Percentiles rank a stretch among this genome's conserved stretches.
Evolutionary conservation across 2,329 filamentous ascomycete species (phyloP).

Genomic region (Xylariales sp.): DNA sequence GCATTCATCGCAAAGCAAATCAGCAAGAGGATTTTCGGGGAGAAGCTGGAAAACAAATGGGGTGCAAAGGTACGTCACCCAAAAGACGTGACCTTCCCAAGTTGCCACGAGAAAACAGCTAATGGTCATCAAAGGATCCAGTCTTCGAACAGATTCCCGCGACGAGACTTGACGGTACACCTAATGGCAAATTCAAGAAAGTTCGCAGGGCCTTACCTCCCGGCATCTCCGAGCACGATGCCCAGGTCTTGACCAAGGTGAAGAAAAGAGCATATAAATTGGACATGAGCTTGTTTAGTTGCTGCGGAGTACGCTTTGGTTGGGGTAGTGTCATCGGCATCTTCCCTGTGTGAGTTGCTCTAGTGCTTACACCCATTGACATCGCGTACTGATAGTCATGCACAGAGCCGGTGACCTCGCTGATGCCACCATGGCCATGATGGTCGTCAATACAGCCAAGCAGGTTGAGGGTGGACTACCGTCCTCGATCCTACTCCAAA

Average conservation of each 20-base stretch:
- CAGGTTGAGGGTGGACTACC: slow-evolving; percentile 75
- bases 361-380: neutral
- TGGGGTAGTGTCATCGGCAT: slow-evolving; percentile 85
- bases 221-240: slow-evolving; percentile 80
- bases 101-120: slow-evolving; percentile 68
- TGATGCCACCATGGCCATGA: slow-evolving; percentile 69
- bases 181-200: slow-evolving; percentile 71
- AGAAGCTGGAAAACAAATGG: slow-evolving; percentile 53
- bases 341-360: slow-evolving; percentile 65
- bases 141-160: slow-evolving; percentile 82
- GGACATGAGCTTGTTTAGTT: slow-evolving; percentile 78
- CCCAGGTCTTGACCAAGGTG: slow-evolving; percentile 75
- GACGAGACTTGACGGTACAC: slow-evolving; percentile 60
- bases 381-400: slow-evolving; percentile 16
- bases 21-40: slow-evolving; percentile 52
- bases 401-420: slow-evolving; percentile 68
- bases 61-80: slow-evolving; percentile 12
- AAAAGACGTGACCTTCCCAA: slow-evolving; percentile 87
- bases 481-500: slow-evolving; percentile 53
- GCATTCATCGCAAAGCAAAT: slow-evolving; percentile 49
- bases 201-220: slow-evolving; percentile 78
- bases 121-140: slow-evolving; percentile 67
- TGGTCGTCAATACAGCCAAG: slow-evolving; percentile 68
- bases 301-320: slow-evolving; percentile 78
- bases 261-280: slow-evolving; percentile 81